phyloP scores from a whole-genome alignment of 208 protist genomes.

The Leishmania amazonensis region DNA sequence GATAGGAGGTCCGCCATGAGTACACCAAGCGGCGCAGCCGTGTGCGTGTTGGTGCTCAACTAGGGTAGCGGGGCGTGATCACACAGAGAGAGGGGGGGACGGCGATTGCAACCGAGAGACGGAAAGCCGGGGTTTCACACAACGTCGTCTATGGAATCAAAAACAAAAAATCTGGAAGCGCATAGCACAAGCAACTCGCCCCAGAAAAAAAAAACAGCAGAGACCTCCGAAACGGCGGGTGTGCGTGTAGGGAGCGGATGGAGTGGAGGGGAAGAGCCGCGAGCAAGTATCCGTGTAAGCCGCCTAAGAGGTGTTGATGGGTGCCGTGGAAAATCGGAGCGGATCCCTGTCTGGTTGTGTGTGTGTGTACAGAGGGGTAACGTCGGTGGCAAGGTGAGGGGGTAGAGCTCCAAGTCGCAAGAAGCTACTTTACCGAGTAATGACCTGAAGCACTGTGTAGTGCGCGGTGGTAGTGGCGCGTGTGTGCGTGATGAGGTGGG shows the following conservation, averaged over 20 bases:
- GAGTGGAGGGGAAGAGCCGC: neutral
- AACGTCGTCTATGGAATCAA: neutral
- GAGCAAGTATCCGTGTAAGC: neutral
- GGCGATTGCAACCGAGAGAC: neutral
- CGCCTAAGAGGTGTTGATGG: neutral
- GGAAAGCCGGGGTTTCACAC: neutral
- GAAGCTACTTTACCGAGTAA: neutral
- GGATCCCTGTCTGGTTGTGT: neutral
- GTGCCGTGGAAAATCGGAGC: slow-evolving; percentile 3
- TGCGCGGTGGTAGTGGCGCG: neutral
- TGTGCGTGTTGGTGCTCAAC: neutral
- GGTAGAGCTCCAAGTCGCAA: slow-evolving; percentile 2
- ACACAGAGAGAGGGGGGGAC: neutral
- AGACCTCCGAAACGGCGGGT: neutral
- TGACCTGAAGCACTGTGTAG: neutral
- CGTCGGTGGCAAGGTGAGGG: slow-evolving; percentile 7
- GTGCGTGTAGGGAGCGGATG: neutral
- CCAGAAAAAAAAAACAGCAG: neutral
- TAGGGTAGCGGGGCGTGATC: neutral
- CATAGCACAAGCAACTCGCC: neutral
- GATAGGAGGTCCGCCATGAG: slow-evolving; percentile 75
- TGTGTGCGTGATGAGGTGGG: neutral
- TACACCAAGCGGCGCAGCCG: neutral
- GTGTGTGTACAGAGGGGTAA: slow-evolving; percentile 6
- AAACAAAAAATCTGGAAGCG: neutral